These are phyloP conservation scores for Eustoma russellianum DNA, from an alignment of 257 asterid genomes.

Conservation along the genomic window DNA sequence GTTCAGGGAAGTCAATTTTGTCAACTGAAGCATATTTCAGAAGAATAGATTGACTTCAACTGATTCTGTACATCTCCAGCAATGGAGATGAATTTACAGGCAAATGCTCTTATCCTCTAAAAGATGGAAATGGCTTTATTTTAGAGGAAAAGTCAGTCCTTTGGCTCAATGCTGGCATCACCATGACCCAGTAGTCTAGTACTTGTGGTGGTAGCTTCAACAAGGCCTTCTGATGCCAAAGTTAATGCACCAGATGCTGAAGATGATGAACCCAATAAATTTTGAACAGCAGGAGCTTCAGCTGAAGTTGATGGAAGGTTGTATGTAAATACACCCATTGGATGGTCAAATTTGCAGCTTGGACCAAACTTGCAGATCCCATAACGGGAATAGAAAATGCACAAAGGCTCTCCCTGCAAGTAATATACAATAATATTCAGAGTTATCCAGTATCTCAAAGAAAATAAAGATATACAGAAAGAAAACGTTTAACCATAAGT, in stretches of 20 bases:
- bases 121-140: slow-evolving; percentile 26
- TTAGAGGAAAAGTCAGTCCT: slow-evolving; percentile 44
- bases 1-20: slow-evolving; percentile 47
- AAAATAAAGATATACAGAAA: too few relatives aligned
- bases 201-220: slow-evolving; percentile 52
- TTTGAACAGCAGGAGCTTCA: slow-evolving; percentile 50
- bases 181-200: slow-evolving; percentile 59
- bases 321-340: slow-evolving; percentile 71
- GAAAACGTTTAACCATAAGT: too few relatives aligned
- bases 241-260: slow-evolving; percentile 58
- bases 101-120: slow-evolving; percentile 41
- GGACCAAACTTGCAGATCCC: slow-evolving; percentile 99
- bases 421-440: slow-evolving; percentile 13
- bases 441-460: neutral
- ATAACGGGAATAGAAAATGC: slow-evolving; percentile 86
- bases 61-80: slow-evolving; percentile 59
- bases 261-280: slow-evolving; percentile 58
- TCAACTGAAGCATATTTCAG: slow-evolving; percentile 48
- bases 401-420: slow-evolving; percentile 78
- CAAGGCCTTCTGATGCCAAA: slow-evolving; percentile 59
- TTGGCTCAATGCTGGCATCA: slow-evolving; percentile 67
- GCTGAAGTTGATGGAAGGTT: slow-evolving; percentile 50
- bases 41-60: slow-evolving; percentile 40
- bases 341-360: slow-evolving; percentile 98
- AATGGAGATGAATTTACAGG: slow-evolving; percentile 64